Evolutionary conservation across 2,329 filamentous ascomycete genomes (phyloP).

Genomic region (Arthrocladium fulminans): DNA sequence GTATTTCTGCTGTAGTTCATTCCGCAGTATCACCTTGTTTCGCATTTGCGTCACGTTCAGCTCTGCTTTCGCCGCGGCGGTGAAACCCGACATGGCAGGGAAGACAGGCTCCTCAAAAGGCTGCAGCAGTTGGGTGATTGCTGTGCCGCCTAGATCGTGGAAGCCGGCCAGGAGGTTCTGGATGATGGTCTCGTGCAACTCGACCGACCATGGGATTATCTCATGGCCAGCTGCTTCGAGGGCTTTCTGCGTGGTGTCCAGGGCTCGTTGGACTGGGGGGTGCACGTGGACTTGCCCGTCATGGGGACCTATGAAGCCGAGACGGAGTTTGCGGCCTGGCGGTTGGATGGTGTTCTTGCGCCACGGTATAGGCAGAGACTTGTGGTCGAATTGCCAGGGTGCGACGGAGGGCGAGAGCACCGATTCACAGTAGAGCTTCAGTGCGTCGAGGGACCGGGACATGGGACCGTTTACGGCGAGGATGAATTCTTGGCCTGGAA

Average conservation of each 20-base stretch:
- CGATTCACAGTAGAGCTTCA: slow-evolving; percentile 31
- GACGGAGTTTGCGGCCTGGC: slow-evolving; percentile 29
- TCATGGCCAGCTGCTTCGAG: slow-evolving; percentile 31
- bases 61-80: slow-evolving; percentile 19
- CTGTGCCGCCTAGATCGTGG: slow-evolving; percentile 23
- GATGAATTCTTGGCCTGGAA: slow-evolving; percentile 33
- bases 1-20: slow-evolving; percentile 29
- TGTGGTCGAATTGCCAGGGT: slow-evolving; percentile 34
- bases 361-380: slow-evolving; percentile 33
- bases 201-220: slow-evolving; percentile 27
- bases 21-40: slow-evolving; percentile 24
- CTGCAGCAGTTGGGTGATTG: slow-evolving; percentile 21
- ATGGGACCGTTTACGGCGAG: slow-evolving; percentile 32
- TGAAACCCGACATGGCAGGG: slow-evolving; percentile 20
- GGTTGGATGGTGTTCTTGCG: slow-evolving; percentile 27
- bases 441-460: slow-evolving; percentile 27
- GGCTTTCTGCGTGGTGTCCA: slow-evolving; percentile 27
- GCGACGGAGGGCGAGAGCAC: slow-evolving; percentile 27
- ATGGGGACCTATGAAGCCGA: slow-evolving; percentile 31
- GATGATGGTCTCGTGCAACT: slow-evolving; percentile 27
- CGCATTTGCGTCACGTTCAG: slow-evolving; percentile 25
- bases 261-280: slow-evolving; percentile 31
- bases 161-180: slow-evolving; percentile 25
- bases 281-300: slow-evolving; percentile 31
- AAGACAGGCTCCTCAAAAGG: slow-evolving; percentile 25